phyloP scores from a whole-genome alignment of 805 yeast genomes.

The Sugiyamaella lignohabitans region DNA sequence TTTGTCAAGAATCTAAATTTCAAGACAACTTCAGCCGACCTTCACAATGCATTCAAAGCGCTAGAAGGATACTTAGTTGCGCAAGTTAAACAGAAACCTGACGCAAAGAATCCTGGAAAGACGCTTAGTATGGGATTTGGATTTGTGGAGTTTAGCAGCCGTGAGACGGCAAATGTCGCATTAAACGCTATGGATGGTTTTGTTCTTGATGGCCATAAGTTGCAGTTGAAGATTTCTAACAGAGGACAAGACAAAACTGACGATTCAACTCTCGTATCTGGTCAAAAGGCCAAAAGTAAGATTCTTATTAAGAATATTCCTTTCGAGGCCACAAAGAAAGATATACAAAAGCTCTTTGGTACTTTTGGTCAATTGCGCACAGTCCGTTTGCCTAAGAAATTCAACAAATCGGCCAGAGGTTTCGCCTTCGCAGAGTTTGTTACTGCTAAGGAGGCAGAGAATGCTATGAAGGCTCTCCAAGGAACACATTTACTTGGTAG shows the following conservation, averaged over 20 bases:
- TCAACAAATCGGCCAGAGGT: slow-evolving; percentile 92
- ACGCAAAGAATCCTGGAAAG: slow-evolving; percentile 61
- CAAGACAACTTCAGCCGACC: slow-evolving; percentile 54
- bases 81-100: slow-evolving; percentile 80
- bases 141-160: slow-evolving; percentile 80
- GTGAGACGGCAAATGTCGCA: slow-evolving; percentile 73
- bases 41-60: slow-evolving; percentile 57
- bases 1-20: slow-evolving; percentile 91
- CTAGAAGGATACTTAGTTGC: slow-evolving; percentile 78
- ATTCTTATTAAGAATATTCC: slow-evolving; percentile 95
- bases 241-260: slow-evolving; percentile 41
- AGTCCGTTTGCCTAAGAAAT: slow-evolving; percentile 92
- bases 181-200: slow-evolving; percentile 66
- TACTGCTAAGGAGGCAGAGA: slow-evolving; percentile 82
- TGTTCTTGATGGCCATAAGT: slow-evolving; percentile 79
- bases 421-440: slow-evolving; percentile 95
- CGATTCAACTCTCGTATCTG: slow-evolving; percentile 20
- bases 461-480: slow-evolving; percentile 85
- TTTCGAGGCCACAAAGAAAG: slow-evolving; percentile 90
- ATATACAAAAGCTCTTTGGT: slow-evolving; percentile 85
- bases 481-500: slow-evolving; percentile 97
- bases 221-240: slow-evolving; percentile 83
- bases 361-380: slow-evolving; percentile 93
- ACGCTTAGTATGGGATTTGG: slow-evolving; percentile 96
- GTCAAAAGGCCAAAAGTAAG: slow-evolving; percentile 39